Base-by-base conservation (phyloP, 2,329 filamentous ascomycete genomes). In the Aureobasidium sp. region DNA sequence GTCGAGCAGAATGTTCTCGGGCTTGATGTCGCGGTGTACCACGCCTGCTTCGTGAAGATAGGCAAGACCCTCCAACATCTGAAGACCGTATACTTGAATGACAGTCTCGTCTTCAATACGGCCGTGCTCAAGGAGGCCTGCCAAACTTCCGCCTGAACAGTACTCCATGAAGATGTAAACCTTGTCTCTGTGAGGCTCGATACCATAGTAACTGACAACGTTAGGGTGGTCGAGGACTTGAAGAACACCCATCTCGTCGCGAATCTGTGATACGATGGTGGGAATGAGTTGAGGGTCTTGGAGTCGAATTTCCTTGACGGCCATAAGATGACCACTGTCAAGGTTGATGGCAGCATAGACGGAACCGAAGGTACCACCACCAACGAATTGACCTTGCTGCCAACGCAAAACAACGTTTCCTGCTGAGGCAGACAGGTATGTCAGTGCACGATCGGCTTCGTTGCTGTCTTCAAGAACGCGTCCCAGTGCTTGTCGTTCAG, bases 141-240 rank as follows among this genome's bases (percentile, higher is more conserved):
- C 92, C 53, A 99, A 81, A 16, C 93, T 97, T 25, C 94, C 94
- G 57, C 94, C 93, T 5, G 91, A 95, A 74, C 94, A 99, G 75
- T 96, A 97, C 75, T 99, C 94, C 94, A 99, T 99, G 73, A 99
- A 99, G 67, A 99, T 97, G 75, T 97, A 99, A n/a, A 99, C 94
- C 72, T 96, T 94, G 79, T 99, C 94, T 65, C 94, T 86, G 75
- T 99, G 94, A 3, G 97, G 94, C 74, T 99, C 94, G 70, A 99
- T 97, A 63, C 94, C 94, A 71, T 94, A 94, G 76, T 99, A 99
- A 10, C 91, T 93, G 27, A 99, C 95, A 64, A 99, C 90, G 72
- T 99, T 99, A 27, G 94, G 94, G 72, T 99, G 94, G 70, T 99
- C 92, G 49, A 99, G 82, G 1, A 97, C 89, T 75, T 97, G 93